phyloP scores from a whole-genome alignment of 139 green algal genomes.

The Astrephomene gubernaculifera region DNA sequence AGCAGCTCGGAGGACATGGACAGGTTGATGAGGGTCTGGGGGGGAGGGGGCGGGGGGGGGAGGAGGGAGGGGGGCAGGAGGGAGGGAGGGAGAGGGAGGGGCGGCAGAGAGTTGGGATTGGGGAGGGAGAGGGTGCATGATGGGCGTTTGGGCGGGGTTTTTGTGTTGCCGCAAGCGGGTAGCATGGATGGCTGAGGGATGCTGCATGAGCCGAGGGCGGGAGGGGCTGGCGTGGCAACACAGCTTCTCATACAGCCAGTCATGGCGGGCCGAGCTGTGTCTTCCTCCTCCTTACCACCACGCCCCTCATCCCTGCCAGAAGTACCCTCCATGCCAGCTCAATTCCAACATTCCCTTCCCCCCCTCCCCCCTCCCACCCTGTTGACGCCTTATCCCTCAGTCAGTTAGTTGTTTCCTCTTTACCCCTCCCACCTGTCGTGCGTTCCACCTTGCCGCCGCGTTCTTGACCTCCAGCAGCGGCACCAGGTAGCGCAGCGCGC shows the following conservation, averaged over 20 bases:
- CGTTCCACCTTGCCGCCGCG: constrained; percentile 49
- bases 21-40: constrained; percentile 63
- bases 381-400: too few species aligned
- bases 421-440: constrained; percentile 25
- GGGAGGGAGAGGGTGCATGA: background rate
- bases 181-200: too few species aligned
- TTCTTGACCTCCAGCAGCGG: constrained; percentile 55
- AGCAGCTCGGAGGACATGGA: constrained; percentile 51
- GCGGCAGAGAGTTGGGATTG: background rate
- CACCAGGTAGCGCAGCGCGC: constrained; percentile 56
- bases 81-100: too few species aligned
- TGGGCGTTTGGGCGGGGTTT: background rate
- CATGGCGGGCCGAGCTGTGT: background rate
- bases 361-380: background rate
- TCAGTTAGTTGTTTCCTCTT: too few species aligned
- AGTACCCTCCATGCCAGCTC: too few species aligned
- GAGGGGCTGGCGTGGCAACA: background rate
- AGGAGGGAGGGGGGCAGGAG: background rate
- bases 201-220: too few species aligned
- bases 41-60: background rate
- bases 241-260: background rate
- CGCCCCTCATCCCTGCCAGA: background rate
- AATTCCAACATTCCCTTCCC: too few species aligned
- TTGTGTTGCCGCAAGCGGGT: too few species aligned
- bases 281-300: background rate